Percentiles rank a stretch among this genome's conserved stretches.
Evolutionary conservation across 2,329 filamentous ascomycete species (phyloP).

Genomic region (Botrytis fabae): DNA sequence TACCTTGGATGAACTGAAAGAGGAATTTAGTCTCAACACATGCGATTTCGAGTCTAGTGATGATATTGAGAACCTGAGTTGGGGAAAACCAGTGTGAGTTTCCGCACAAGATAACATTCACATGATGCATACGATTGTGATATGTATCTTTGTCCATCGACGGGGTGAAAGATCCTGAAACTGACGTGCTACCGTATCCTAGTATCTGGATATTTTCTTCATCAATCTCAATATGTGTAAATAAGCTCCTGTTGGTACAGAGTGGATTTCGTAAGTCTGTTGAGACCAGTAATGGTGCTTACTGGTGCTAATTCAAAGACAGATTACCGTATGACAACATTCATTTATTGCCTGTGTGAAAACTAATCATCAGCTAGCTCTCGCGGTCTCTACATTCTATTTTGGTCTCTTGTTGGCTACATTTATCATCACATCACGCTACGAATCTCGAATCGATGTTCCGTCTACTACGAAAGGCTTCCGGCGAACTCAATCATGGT

Average conservation of each 20-base stretch:
- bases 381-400: background rate
- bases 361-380: background rate
- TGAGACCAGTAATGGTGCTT: background rate
- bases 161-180: background rate
- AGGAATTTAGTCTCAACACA: background rate
- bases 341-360: no score
- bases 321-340: conserved; percentile 3
- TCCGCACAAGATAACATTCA: no score
- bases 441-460: background rate
- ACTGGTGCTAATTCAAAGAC: background rate
- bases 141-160: background rate
- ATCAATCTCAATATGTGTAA: background rate
- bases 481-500: conserved; percentile 20
- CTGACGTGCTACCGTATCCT: background rate
- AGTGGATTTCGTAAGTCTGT: background rate
- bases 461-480: no score
- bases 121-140: background rate
- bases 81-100: background rate
- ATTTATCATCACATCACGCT: background rate
- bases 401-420: background rate
- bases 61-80: background rate
- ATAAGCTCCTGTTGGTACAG: background rate
- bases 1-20: background rate
- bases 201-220: background rate
- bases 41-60: background rate